A percentile compares a stretch with the other conserved stretches of the same genome.
phyloP scores from a whole-genome alignment of 139 green algal genomes.

The Chlamydomonas eustigma region DNA sequence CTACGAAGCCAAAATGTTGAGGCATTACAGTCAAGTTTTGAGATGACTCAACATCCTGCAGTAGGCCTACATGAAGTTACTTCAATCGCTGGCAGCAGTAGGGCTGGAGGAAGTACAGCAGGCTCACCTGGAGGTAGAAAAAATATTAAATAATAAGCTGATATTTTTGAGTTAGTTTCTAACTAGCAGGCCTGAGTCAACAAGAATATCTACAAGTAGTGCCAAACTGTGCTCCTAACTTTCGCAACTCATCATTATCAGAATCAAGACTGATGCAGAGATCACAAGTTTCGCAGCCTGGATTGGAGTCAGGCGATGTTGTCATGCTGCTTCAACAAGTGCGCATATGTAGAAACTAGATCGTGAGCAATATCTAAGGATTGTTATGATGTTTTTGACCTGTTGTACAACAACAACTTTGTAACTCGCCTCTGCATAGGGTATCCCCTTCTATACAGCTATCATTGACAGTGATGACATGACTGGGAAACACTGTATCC shows the following conservation, averaged over 20 bases:
- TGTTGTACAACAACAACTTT: too few relatives aligned
- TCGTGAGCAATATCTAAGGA: too few relatives aligned
- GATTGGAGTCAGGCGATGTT: conserved; percentile 21
- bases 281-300: neutral
- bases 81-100: too few relatives aligned
- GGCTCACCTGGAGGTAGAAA: neutral
- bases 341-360: too few relatives aligned
- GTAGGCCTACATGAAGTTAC: too few relatives aligned
- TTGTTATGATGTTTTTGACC: too few relatives aligned
- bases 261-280: conserved; percentile 10
- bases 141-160: neutral
- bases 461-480: too few relatives aligned
- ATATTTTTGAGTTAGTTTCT: neutral
- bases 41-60: too few relatives aligned
- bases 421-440: too few relatives aligned
- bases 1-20: neutral
- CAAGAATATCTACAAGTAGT: neutral
- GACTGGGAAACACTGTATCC: too few relatives aligned
- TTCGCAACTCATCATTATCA: neutral
- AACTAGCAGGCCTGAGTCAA: neutral
- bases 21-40: too few relatives aligned
- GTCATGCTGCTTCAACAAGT: conserved; percentile 24
- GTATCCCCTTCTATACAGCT: too few relatives aligned
- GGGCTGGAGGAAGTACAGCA: conserved; percentile 1
- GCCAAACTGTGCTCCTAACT: neutral